Evolutionary conservation across 305 asterid species (phyloP).

Genomic region (Fraxinus sp.): DNA sequence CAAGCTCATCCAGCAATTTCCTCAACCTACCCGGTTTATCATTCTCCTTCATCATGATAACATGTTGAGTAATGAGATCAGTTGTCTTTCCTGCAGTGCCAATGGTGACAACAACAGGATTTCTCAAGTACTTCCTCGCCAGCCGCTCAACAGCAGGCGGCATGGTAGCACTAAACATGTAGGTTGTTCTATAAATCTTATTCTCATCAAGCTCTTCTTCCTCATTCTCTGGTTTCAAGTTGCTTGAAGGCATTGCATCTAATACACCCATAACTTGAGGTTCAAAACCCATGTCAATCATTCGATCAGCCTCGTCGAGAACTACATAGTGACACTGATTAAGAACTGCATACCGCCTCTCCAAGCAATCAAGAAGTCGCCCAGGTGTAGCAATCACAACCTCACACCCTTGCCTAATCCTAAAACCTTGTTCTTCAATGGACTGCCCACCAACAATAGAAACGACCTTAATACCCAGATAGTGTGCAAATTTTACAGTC

Average conservation of each 20-base stretch:
- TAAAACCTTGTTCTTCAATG: conserved; percentile 79
- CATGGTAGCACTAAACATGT: conserved; percentile 93
- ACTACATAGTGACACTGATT: conserved; percentile 63
- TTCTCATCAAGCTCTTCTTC: conserved; percentile 30
- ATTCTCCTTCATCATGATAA: conserved; percentile 30
- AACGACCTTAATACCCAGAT: conserved; percentile 75
- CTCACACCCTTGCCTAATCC: conserved; percentile 86
- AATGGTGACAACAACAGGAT: conserved; percentile 63
- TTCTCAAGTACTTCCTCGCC: conserved; percentile 80
- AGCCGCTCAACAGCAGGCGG: conserved; percentile 84
- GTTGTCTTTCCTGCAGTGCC: not conserved
- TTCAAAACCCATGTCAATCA: conserved; percentile 94
- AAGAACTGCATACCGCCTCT: conserved; percentile 51
- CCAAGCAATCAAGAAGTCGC: conserved; percentile 81
- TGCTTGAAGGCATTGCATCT: conserved; percentile 92
- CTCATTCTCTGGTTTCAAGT: conserved; percentile 82
- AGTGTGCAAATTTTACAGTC: conserved; percentile 73
- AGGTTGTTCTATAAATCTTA: conserved; percentile 77
- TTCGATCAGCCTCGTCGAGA: conserved; percentile 91
- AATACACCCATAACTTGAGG: conserved; percentile 79
- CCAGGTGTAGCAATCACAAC: conserved; percentile 95
- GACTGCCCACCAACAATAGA: conserved; percentile 40
- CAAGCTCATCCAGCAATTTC: conserved; percentile 70
- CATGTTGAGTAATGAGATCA: not conserved
- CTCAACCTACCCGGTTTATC: conserved; percentile 62